A percentile compares a stretch with the other conserved stretches of the same genome.
These are phyloP conservation scores for Jackrogersella multiformis DNA, from an alignment of 495 filamentous ascomycete species.

Conservation along the genomic window DNA sequence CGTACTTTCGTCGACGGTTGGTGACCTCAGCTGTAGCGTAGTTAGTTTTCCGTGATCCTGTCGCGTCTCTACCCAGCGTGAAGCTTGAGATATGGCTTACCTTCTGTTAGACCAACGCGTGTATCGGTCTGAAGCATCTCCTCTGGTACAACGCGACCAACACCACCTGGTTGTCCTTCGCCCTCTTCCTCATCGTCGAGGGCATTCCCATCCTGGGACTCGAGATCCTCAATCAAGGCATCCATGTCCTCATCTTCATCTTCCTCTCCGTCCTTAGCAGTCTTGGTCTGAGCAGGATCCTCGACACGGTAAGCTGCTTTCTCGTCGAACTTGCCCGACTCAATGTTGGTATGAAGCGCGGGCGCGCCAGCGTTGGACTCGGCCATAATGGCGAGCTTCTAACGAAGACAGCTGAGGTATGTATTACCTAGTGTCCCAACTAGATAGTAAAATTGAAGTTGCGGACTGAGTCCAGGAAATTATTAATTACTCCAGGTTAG, in stretches of 20 bases:
- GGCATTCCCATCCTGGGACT: constrained; percentile 74
- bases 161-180: constrained; percentile 58
- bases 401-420: constrained; percentile 33
- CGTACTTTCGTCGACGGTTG: constrained; percentile 77
- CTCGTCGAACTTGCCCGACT: constrained; percentile 66
- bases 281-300: constrained; percentile 42
- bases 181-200: constrained; percentile 67
- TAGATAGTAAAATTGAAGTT: constrained; percentile 21
- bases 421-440: constrained; percentile 30
- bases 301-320: constrained; percentile 52
- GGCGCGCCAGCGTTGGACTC: constrained; percentile 58
- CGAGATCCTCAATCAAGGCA: constrained; percentile 82
- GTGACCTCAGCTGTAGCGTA: constrained; percentile 64
- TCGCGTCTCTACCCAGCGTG: background rate
- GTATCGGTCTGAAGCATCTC: constrained; percentile 77
- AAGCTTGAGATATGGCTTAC: constrained; percentile 20
- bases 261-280: constrained; percentile 57
- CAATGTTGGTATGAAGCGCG: constrained; percentile 63
- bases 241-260: constrained; percentile 82
- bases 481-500: constrained; percentile 38
- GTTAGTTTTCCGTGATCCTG: constrained; percentile 14
- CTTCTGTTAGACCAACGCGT: constrained; percentile 71
- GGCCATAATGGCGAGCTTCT: constrained; percentile 56
- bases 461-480: constrained; percentile 25
- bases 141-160: constrained; percentile 66